Evolutionary conservation across 176 grass and related monocot species (phyloP).

Genomic region (Oryza rufipogon): DNA sequence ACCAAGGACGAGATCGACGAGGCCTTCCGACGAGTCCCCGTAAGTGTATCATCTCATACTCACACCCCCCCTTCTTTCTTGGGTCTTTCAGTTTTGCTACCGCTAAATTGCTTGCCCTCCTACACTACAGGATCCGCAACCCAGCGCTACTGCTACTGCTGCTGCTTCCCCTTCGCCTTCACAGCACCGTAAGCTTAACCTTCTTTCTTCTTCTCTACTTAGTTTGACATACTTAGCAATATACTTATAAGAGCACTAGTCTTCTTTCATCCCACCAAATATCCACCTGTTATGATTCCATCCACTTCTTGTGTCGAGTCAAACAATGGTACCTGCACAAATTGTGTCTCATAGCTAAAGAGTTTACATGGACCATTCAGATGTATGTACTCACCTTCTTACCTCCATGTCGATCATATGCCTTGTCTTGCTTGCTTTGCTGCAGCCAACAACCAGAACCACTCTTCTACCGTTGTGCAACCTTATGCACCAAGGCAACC

Average conservation of each 20-base stretch:
- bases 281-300: not conserved
- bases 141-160: slow-evolving; percentile 31
- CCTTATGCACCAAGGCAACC: slow-evolving; percentile 33
- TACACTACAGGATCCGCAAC: slow-evolving; percentile 63
- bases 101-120: not conserved
- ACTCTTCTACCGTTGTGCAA: slow-evolving; percentile 18
- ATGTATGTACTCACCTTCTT: not conserved
- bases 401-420: not conserved
- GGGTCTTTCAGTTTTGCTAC: not conserved
- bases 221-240: not conserved
- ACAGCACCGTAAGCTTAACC: slow-evolving; percentile 44
- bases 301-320: not conserved
- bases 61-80: too few relatives aligned
- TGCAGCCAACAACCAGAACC: slow-evolving; percentile 32
- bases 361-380: too few relatives aligned
- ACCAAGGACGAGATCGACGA: slow-evolving; percentile 91
- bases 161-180: slow-evolving; percentile 4
- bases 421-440: slow-evolving; percentile 27
- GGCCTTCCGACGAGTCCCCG: slow-evolving; percentile 89
- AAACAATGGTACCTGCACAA: too few relatives aligned
- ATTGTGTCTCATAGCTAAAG: too few relatives aligned
- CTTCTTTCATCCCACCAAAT: not conserved
- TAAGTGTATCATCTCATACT: not conserved
- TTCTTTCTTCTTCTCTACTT: not conserved
- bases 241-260: not conserved